Base-by-base conservation (phyloP, 768 basidiomycete genomes). In the Hemileccinum rubropunctum region DNA sequence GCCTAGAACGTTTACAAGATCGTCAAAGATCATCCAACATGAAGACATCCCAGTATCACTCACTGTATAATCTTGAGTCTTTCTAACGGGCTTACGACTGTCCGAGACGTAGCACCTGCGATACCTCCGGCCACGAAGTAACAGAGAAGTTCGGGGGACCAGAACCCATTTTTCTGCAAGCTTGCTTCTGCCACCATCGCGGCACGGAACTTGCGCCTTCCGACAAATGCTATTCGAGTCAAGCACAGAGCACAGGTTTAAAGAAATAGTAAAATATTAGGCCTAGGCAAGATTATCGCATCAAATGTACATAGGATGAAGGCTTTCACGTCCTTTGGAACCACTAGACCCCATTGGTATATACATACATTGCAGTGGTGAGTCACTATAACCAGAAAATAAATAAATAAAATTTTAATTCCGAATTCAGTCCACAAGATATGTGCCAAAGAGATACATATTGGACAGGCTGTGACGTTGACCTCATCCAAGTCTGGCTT, bases 41-140 rank as follows among this genome's bases (percentile, higher is more conserved):
- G 27, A 43, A 26, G 14, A 18, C 11, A n/a, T 11, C 12, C 20
- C 48, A 18, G 32, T 6, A 39, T 41, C 30, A 76, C 90, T 63
- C 59, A 95, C 94, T 95, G 86, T 53, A 99, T 97, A 63, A 99
- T 98, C 71, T 99, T 99, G 47, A 98, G 75, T 51, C 95, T 74
- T 61, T 98, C 94, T 13, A 98, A 68, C 10, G 95, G 95, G 58
- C 84, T 87, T 42, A 98, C 95, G 13, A 97, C 90, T 2, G 95
- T 97, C 47, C 95, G 76, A 51, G 88, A 91, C 9, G 91, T 83
- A 32, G 81, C 79, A 26, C 79, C 79, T 28, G 79, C 79, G 45
- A 76, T 48, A 27, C 79, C 79, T 32, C 79, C 79, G 1, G 81
- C 79, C 50, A 81, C 69, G 58, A 81, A 81, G 57, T 80, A 81